Base-by-base conservation (phyloP, 148 eudicot genomes). In the Hydrangea macrophylla region DNA sequence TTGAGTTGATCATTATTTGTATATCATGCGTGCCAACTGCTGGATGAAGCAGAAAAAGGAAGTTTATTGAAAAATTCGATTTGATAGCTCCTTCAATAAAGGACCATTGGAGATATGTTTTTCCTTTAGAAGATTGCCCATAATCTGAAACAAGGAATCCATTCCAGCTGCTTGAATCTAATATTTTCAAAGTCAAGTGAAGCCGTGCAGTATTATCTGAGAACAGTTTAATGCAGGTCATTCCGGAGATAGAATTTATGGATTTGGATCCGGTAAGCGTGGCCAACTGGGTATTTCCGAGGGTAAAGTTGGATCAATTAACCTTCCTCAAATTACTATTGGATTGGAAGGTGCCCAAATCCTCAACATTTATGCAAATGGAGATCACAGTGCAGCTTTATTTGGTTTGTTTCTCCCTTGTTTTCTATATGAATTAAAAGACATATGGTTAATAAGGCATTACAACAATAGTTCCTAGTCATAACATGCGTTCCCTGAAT, bases 331-430 rank as follows among this genome's bases (percentile, higher is more conserved):
- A 66, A 72, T 58, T 31, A 82, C 84, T 68, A 36, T 74, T 60
- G 92, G 91, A 31, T 68, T 90, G 39, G 70, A 79, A 67, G 75
- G 78, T 70, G 69, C 55, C 72, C 63, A 79, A 68, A 65, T 88
- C 64, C 69, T 55, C 13, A 69, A 73, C 48, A 75, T 90, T 57
- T 50, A 22, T 71, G 97, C 98, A 40, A 90, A 90, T 82, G 98
- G 98, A 81, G 98, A 94, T 73, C 98, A 94, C 57, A 94, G 97
- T 80, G 84, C 86, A 54, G 97, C 91, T 54, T 68, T 90, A 71
- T 88, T 88, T 70, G 83, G 98, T 90, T 69, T 80, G 81, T 50
- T 12, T 9, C 27, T 53, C 27, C 15, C 23, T 48, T 48, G 53
- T 2, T 48, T 48, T 15, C n/a, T n/a, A n/a, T n/a, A n/a, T n/a